These are phyloP conservation scores for Ambrosia hybrid DNA, from an alignment of 140 eudicot genomes.

Conservation along the genomic window DNA sequence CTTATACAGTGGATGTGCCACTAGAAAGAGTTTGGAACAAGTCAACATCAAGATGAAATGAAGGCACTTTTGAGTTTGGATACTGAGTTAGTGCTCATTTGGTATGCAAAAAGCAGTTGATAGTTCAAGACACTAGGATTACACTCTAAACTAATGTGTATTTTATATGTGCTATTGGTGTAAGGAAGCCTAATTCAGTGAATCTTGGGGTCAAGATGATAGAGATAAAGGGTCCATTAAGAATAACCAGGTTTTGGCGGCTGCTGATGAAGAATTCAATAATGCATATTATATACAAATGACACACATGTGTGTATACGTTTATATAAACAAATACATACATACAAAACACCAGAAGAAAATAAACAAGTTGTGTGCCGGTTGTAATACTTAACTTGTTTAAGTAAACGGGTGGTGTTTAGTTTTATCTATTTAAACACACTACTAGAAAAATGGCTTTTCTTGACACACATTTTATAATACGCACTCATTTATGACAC, in stretches of 20 bases:
- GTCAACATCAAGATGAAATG: constrained; percentile 35
- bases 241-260: constrained; percentile 18
- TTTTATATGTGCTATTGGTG: constrained; percentile 21
- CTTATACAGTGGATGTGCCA: constrained; percentile 53
- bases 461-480: too few relatives aligned
- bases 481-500: too few relatives aligned
- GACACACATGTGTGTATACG: not conserved
- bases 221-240: constrained; percentile 16
- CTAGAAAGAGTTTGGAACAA: constrained; percentile 39
- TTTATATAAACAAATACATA: not conserved
- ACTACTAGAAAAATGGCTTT: too few relatives aligned
- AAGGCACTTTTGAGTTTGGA: constrained; percentile 12
- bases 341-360: not conserved
- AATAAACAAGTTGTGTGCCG: not conserved
- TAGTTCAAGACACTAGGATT: constrained; percentile 34
- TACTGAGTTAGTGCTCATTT: constrained; percentile 22
- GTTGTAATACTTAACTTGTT: too few relatives aligned
- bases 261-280: constrained; percentile 25
- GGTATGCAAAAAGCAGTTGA: constrained; percentile 15
- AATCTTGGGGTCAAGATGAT: constrained; percentile 8
- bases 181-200: constrained; percentile 16
- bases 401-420: not conserved
- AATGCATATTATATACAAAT: not conserved
- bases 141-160: constrained; percentile 26
- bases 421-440: not conserved